These are phyloP conservation scores for Mesembryanthemum crystallinum DNA, from an alignment of 148 eudicot genomes.

Conservation along the genomic window DNA sequence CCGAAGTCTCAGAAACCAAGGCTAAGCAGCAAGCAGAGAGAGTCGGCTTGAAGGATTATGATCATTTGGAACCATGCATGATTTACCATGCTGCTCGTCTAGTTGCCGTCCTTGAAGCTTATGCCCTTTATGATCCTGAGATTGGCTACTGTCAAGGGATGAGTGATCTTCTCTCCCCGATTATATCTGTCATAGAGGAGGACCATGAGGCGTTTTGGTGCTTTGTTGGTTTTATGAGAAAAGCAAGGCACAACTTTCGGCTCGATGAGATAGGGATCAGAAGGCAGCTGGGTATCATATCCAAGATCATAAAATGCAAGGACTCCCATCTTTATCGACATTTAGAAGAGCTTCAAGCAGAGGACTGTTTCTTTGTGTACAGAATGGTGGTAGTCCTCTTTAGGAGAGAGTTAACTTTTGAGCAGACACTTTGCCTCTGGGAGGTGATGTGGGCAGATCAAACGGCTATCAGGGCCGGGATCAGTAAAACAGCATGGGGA, in stretches of 20 bases:
- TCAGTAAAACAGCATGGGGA: conserved; percentile 86
- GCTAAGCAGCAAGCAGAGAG: conserved; percentile 73
- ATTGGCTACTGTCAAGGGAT: conserved; percentile 98
- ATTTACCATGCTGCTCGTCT: conserved; percentile 91
- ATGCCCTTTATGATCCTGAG: conserved; percentile 88
- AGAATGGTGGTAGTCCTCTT: conserved; percentile 97
- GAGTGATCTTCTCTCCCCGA: conserved; percentile 97
- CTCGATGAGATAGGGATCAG: conserved; percentile 94
- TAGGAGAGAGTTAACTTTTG: conserved; percentile 81
- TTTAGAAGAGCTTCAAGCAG: conserved; percentile 86
- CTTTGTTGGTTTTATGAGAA: conserved; percentile 94
- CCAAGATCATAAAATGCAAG: conserved; percentile 79
- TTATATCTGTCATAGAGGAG: conserved; percentile 69
- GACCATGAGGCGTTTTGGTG: conserved; percentile 98
- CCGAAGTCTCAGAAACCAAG: conserved; percentile 50
- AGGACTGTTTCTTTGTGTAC: conserved; percentile 96
- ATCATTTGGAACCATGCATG: conserved; percentile 67
- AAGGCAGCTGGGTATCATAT: conserved; percentile 68
- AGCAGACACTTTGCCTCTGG: conserved; percentile 94
- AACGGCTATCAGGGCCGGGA: conserved; percentile 83
- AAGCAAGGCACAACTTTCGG: conserved; percentile 94
- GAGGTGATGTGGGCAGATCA: conserved; percentile 99
- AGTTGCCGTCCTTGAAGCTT: conserved; percentile 92
- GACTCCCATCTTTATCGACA: conserved; percentile 91
- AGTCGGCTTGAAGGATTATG: conserved; percentile 78